Evolutionary conservation across 306 rosid species (phyloP).

Genomic region (Trifolium repens): DNA sequence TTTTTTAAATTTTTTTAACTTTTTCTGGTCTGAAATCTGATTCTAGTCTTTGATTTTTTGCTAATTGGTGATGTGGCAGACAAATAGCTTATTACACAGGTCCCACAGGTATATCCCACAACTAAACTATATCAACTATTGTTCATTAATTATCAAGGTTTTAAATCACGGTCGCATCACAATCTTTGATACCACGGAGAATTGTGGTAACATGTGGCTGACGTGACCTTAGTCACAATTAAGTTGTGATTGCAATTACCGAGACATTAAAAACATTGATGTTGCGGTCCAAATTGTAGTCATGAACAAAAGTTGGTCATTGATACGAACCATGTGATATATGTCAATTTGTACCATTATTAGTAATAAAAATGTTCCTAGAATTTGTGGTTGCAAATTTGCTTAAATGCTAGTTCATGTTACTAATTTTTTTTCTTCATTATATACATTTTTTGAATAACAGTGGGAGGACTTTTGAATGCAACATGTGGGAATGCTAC

Average conservation of each 20-base stretch:
- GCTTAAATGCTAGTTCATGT: not conserved
- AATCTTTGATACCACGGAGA: not conserved
- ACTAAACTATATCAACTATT: not conserved
- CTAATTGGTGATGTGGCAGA: slow-evolving; percentile 44
- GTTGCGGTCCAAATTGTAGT: not conserved
- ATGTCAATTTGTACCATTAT: not conserved
- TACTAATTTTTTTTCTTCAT: not conserved
- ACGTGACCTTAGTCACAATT: too few species aligned
- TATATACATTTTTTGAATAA: not conserved
- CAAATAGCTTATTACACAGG: slow-evolving; percentile 89
- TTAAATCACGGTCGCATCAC: not conserved
- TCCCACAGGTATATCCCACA: slow-evolving; percentile 68
- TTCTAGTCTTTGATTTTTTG: not conserved
- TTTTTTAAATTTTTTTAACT: not conserved
- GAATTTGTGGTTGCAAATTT: not conserved
- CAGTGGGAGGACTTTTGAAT: slow-evolving; percentile 91
- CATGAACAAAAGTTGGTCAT: not conserved
- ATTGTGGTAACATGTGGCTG: not conserved
- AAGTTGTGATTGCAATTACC: too few species aligned
- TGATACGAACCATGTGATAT: not conserved
- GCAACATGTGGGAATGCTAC: slow-evolving; percentile 96
- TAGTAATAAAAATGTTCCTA: not conserved
- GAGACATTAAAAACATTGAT: not conserved
- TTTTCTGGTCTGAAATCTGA: not conserved
- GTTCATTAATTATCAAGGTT: not conserved